Conservation (phyloP, 2,329 filamentous ascomycete genomes). For the Venturia effusa region DNA sequence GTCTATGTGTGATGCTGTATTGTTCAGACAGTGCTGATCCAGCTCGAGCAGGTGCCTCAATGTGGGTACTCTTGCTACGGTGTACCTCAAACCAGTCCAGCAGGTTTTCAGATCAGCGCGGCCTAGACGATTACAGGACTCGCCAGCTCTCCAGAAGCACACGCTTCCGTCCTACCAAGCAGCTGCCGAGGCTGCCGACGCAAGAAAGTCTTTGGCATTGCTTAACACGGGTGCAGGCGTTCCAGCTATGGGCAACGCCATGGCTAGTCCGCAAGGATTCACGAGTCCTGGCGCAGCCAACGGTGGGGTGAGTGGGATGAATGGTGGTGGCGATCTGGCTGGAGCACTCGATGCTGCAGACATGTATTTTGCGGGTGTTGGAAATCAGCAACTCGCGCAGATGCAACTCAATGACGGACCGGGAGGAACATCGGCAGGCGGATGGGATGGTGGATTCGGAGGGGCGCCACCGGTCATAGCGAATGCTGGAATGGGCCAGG, state of each 20-base stretch:
- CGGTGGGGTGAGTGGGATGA: slow-evolving; percentile 15
- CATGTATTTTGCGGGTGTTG: slow-evolving; percentile 12
- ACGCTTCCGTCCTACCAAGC: slow-evolving; percentile 48
- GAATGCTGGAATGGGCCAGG: background rate
- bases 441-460: background rate
- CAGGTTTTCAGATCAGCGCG: slow-evolving; percentile 89
- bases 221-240: slow-evolving; percentile 2
- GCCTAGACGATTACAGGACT: slow-evolving; percentile 67
- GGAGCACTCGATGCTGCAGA: slow-evolving; percentile 13
- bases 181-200: slow-evolving; percentile 20
- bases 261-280: slow-evolving; percentile 14
- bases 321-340: slow-evolving; percentile 3
- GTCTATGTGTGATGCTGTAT: background rate
- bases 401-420: slow-evolving; percentile 7
- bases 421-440: background rate
- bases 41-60: slow-evolving; percentile 55
- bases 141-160: slow-evolving; percentile 73
- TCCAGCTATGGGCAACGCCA: slow-evolving; percentile 10
- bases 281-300: slow-evolving; percentile 16
- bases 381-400: slow-evolving; percentile 9
- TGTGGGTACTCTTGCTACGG: slow-evolving; percentile 89
- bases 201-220: slow-evolving; percentile 4
- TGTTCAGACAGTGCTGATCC: background rate
- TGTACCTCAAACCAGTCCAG: slow-evolving; percentile 95
- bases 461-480: background rate